phyloP scores from a whole-genome alignment of 1,139 yeast species.

The Maudiozyma humilis region DNA sequence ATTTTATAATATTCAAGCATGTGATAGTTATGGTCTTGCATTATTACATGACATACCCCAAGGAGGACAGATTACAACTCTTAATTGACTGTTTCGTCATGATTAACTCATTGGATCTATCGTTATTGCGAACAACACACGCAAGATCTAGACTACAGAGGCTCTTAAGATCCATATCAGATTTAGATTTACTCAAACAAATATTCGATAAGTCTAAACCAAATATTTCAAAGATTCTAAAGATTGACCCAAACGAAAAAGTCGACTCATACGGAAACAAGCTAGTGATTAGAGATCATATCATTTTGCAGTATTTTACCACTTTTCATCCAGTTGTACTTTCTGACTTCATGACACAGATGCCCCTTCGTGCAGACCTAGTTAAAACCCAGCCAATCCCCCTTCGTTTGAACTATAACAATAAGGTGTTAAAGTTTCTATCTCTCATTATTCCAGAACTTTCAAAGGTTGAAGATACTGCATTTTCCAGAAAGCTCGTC shows the following conservation, averaged over 20 bases:
- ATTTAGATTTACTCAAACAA: constrained; percentile 11
- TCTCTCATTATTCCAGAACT: constrained; percentile 16
- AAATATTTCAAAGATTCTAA: constrained; percentile 12
- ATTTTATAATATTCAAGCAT: constrained; percentile 37
- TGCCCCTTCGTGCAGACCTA: constrained; percentile 19
- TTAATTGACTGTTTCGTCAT: constrained; percentile 20
- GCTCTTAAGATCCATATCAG: constrained; percentile 17
- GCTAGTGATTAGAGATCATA: constrained; percentile 15
- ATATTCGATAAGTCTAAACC: constrained; percentile 12
- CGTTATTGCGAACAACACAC: constrained; percentile 14
- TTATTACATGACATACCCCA: constrained; percentile 37
- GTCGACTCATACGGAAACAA: constrained; percentile 19
- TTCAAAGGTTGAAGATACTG: constrained; percentile 4
- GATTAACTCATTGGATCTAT: constrained; percentile 24
- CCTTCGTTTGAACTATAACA: constrained; percentile 15
- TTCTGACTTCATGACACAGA: constrained; percentile 13
- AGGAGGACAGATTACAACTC: constrained; percentile 8
- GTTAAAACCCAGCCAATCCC: constrained; percentile 15
- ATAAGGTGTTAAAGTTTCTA: constrained; percentile 17
- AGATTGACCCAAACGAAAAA: constrained; percentile 11
- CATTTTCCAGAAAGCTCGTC: constrained; percentile 11
- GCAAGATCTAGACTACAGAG: constrained; percentile 16
- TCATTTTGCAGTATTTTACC: constrained; percentile 16
- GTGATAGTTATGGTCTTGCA: constrained; percentile 36
- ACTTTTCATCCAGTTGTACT: constrained; percentile 12